phyloP scores from a whole-genome alignment of 257 asterid genomes.

The Lycium ferocissimum region DNA sequence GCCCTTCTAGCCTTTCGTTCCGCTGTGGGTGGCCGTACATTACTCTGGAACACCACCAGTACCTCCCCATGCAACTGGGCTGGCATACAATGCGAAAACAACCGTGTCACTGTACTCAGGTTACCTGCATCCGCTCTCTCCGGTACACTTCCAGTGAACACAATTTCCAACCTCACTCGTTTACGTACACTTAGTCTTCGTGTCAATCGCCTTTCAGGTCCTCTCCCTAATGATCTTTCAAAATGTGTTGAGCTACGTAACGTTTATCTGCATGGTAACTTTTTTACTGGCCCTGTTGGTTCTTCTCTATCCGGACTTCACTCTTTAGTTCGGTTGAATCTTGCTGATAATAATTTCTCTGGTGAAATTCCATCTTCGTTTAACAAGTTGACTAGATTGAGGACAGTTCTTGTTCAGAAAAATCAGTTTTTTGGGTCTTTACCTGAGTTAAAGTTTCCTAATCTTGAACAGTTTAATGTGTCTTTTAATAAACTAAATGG shows the following conservation, averaged over 20 bases:
- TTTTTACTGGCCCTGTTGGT: slow-evolving; percentile 54
- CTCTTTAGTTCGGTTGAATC: slow-evolving; percentile 61
- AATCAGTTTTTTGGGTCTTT: slow-evolving; percentile 62
- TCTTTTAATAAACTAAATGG: slow-evolving; percentile 72
- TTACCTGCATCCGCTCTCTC: slow-evolving; percentile 79
- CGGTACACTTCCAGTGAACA: slow-evolving; percentile 55
- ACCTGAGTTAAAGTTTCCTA: slow-evolving; percentile 60
- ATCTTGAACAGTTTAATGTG: slow-evolving; percentile 75
- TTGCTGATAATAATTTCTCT: slow-evolving; percentile 66
- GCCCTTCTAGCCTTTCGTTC: slow-evolving; percentile 73
- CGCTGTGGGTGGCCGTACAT: slow-evolving; percentile 72
- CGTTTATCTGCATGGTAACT: slow-evolving; percentile 75
- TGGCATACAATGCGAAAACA: slow-evolving; percentile 66
- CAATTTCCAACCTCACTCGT: slow-evolving; percentile 52
- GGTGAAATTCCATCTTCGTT: slow-evolving; percentile 59
- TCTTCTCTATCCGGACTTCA: slow-evolving; percentile 42
- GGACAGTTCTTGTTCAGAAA: slow-evolving; percentile 64
- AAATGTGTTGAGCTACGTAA: slow-evolving; percentile 59
- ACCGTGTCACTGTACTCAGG: slow-evolving; percentile 68
- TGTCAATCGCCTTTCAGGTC: slow-evolving; percentile 71
- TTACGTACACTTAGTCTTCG: slow-evolving; percentile 85
- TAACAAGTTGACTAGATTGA: slow-evolving; percentile 65
- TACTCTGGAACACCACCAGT: slow-evolving; percentile 63
- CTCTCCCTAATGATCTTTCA: slow-evolving; percentile 62
- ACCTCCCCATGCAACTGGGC: slow-evolving; percentile 73